A percentile compares a stretch with the other conserved stretches of the same genome.
Evolutionary conservation across 1,139 yeast genomes (phyloP).

Genomic region (Entelexis paramagnoliae): DNA sequence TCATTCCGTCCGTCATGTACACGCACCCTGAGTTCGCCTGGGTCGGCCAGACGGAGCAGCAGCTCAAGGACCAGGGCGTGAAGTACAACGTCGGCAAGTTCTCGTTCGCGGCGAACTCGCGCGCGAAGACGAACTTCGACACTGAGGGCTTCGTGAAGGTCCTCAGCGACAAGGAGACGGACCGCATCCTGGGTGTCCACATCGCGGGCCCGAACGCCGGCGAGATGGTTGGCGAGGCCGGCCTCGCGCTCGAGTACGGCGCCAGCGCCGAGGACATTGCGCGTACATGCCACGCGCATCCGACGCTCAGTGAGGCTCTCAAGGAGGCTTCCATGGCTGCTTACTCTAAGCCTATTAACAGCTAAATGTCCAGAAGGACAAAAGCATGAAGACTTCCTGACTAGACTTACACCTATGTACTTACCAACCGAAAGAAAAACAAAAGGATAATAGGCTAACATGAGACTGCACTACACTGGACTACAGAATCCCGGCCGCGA

Average conservation of each 20-base stretch:
- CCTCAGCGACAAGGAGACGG: conserved; percentile 93
- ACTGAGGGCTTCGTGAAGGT: conserved; percentile 96
- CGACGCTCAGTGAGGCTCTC: conserved; percentile 95
- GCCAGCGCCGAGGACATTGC: conserved; percentile 97
- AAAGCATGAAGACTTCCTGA: not conserved
- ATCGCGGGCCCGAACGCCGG: conserved; percentile 98
- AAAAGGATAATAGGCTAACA: not conserved
- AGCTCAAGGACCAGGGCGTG: conserved; percentile 87
- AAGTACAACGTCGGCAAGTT: conserved; percentile 91
- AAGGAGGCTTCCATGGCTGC: conserved; percentile 96
- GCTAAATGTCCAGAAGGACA: conserved; percentile 33
- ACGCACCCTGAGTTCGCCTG: conserved; percentile 99
- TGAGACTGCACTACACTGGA: too few relatives aligned
- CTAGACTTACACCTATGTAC: not conserved
- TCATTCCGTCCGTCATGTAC: conserved; percentile 97
- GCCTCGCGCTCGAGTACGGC: conserved; percentile 96
- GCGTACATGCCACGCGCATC: conserved; percentile 97
- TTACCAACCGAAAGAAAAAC: not conserved
- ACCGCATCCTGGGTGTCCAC: conserved; percentile 92
- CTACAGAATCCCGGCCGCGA: not conserved
- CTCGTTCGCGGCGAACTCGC: conserved; percentile 97
- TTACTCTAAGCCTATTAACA: conserved; percentile 79
- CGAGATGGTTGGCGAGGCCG: conserved; percentile 99
- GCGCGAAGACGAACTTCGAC: conserved; percentile 97
- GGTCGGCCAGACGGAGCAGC: conserved; percentile 96